Base-by-base conservation (phyloP, 106 monocot genomes). In the Platanthera zijinensis region DNA sequence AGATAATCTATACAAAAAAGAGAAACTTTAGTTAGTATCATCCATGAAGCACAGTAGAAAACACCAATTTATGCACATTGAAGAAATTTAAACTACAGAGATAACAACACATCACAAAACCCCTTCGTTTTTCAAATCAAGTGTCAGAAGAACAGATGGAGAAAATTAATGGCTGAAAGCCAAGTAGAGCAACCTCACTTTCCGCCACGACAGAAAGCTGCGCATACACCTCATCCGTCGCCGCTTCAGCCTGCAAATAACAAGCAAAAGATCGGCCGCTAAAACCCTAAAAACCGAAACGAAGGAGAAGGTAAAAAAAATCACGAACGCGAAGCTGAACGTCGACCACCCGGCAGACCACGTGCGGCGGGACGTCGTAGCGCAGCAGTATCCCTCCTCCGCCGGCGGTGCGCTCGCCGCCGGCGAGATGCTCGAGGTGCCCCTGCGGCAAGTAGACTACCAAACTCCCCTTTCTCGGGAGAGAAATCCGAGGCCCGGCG, bases 401-500 rank as follows among this genome's bases (percentile, higher is more conserved):
- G 4, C 32, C 78, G 0, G 52, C 66, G 10, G 48, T 72, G 8
- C 22, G 62, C 0, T 52, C 51, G 10, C 61, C 53, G 18, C 59
- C 81, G 39, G 84, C 84, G 61, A 81, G 48, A 57, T 80, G 87
- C 89, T 97, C 94, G 66, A 93, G 68, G 69, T 97, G 94, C 15
- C 97, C 97, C 77, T 97, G 97, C 48, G 94, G 97, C 48, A 97
- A 80, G 84, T 97, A 97, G 3, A 97, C 97, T 49, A 97, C 88
- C 21, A 86, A 48, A 79, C 89, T 89, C 69, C 91, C 91, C 80
- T 89, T 94, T 78, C 73, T 86, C 32, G 97, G 97, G 30, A 97
- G 86, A n/a, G 81, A 88, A 15, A 88, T 78, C 78, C 84, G 52
- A 39, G 94, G 91, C 61, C 97, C 97, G 0, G 97, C 97, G 76